Evolutionary conservation across 306 rosid genomes (phyloP), one percentile per base, ranked within the genome.

Genomic region (Abrus pulchellus): DNA sequence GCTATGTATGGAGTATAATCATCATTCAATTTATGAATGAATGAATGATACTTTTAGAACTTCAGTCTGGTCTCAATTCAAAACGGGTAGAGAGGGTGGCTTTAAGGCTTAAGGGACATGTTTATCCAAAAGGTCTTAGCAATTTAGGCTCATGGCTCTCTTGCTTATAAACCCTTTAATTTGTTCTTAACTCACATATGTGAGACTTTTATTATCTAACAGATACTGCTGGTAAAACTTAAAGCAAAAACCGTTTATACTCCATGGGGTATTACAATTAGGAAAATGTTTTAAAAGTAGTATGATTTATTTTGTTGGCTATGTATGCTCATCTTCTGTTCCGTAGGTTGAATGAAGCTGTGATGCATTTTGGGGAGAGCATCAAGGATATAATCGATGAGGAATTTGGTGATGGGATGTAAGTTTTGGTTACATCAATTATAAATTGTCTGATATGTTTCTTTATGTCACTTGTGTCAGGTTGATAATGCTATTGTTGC

Each of bases 321-420:
- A 20, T 20, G 20, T 40, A n/a, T 66, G 44, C 57, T 83, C 80
- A 78, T 77, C 73, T 80, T 62, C 53, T 49, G 50, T 71, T 74
- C 66, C 67, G 47, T 78, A 94, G 99, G 89, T 91, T 94, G 92
- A 93, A 91, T 65, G 99, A 94, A 89, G 99, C 95, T 40, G 85
- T 93, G 30, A 91, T 93, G 97, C 97, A 94, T 88, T 94, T 94
- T 77, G 97, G 99, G 53, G 97, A 93, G 92, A 94, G 97, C 90
- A 94, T 94, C 88, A 94, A 94, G 85, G 97, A 93, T 52, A 91
- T 94, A 30, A 86, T 94, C 89, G 91, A 94, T 49, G 99, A 94
- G 82, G 99, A 93, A 48, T 94, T 90, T 93, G 99, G 99, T 50
- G 99, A 94, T 82, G 97, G 99, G 79, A 94, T 94, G 99, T 94